A percentile compares a stretch with the other conserved stretches of the same genome.
Evolutionary conservation across 2,329 filamentous ascomycete genomes (phyloP).

Genomic region (Alternaria triticimaculans): DNA sequence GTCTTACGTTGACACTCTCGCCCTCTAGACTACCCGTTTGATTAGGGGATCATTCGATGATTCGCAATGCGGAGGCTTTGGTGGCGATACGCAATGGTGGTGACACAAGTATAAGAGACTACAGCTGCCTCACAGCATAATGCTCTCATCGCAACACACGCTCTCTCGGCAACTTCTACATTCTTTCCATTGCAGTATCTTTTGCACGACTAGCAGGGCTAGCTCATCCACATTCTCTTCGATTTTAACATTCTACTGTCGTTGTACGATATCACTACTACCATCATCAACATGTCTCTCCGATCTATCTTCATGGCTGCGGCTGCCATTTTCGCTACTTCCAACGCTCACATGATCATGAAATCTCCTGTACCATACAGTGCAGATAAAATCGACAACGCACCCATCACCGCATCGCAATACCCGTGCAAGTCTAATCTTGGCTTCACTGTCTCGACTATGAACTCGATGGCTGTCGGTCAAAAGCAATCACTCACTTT

Average conservation of each 20-base stretch:
- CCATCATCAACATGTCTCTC: conserved; percentile 55
- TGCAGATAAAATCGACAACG: too few species aligned
- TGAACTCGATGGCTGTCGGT: conserved; percentile 66
- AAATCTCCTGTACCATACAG: too few species aligned
- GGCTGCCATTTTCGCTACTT: conserved; percentile 61
- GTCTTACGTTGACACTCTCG: conserved; percentile 34
- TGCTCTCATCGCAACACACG: conserved; percentile 23
- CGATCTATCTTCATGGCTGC: conserved; percentile 58
- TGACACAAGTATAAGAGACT: conserved; percentile 35
- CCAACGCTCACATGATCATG: too few species aligned
- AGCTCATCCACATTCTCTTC: conserved; percentile 29
- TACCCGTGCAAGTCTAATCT: too few species aligned
- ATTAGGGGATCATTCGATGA: conserved; percentile 39
- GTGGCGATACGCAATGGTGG: conserved; percentile 18
- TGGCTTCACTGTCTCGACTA: conserved; percentile 38
- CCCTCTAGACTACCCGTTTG: conserved; percentile 33
- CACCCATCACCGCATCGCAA: too few species aligned
- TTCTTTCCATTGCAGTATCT: conserved; percentile 27
- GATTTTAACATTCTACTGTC: too few species aligned
- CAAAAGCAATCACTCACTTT: too few species aligned
- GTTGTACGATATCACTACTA: conserved; percentile 18
- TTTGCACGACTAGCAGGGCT: conserved; percentile 38
- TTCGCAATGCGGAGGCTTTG: conserved; percentile 3
- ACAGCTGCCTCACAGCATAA: conserved; percentile 12
- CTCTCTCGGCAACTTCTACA: conserved; percentile 24